Evolutionary conservation across 345 rosid genomes (phyloP).

Genomic region (Aurinia saxatilis): DNA sequence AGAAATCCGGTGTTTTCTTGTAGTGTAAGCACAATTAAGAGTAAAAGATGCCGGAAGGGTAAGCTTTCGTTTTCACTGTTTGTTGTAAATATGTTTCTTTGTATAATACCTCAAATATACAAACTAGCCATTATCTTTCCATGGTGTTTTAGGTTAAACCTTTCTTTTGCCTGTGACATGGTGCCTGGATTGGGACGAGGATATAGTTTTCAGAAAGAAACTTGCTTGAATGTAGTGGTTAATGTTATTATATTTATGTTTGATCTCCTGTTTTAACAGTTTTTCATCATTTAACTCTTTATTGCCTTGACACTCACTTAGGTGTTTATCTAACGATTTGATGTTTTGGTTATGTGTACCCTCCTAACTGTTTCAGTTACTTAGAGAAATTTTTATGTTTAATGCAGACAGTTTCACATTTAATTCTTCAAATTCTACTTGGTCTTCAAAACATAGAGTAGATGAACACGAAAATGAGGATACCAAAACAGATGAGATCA

Average conservation of each 20-base stretch:
- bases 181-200: background rate
- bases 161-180: background rate
- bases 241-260: background rate
- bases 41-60: slow-evolving; percentile 60
- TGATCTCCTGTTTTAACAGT: background rate
- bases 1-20: no score
- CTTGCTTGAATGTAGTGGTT: background rate
- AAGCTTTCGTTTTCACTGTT: slow-evolving; percentile 2
- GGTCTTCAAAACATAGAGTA: slow-evolving; percentile 36
- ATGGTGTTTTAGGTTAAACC: background rate
- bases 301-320: background rate
- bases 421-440: slow-evolving; percentile 40
- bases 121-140: background rate
- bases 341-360: background rate
- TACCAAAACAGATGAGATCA: slow-evolving; percentile 36
- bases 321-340: background rate
- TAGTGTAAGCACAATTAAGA: slow-evolving; percentile 45
- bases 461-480: slow-evolving; percentile 42
- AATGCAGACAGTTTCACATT: slow-evolving; percentile 33
- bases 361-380: background rate
- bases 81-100: background rate
- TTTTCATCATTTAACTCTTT: background rate
- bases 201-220: background rate
- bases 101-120: background rate
- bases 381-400: background rate